Base-by-base conservation (phyloP, 2,329 filamentous ascomycete genomes). In the Penicillium janthinellum region DNA sequence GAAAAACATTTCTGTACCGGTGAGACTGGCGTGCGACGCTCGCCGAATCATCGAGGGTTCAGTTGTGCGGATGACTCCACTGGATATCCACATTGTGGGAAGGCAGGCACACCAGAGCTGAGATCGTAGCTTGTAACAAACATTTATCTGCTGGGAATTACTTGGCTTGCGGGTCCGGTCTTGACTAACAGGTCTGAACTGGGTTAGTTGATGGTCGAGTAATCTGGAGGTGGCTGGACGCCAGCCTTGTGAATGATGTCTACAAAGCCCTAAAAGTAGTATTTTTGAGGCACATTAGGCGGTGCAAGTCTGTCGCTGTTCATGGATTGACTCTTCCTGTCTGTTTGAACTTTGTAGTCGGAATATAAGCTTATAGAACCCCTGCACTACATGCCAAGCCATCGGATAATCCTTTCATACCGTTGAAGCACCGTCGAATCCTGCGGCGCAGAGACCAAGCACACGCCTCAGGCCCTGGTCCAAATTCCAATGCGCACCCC, bases 141-240 rank as follows among this genome's bases (percentile, higher is more conserved):
- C 5, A 38, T 20, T 22, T 2, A n/a, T n/a, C 44, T 28, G 10
- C 14, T 14, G 10, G 41, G 41, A 4, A 44, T 44, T 44, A 44
- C 44, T 15, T 45, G 25, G 22, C 22, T 15, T 47, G 44, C 25
- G 44, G 44, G 11, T 47, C 25, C 25, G 22, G 5, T 47, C 31
- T 31, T 47, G 25, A 11, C 3, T 47, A 47, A 47, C 44, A 25
- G 28, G 15, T 31, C 44, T 45, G 14, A 14, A 65, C 28, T 28
- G 35, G 58, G 56, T 39, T 52, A 39, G 37, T 11, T 22, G 35
- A 50, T 34, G 15, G 47, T 37, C 20, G 17, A 47, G 39, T 12
- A 45, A 28, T 49, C 61, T 59, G 44, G 54, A 65, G 59, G 61
- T 65, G 61, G 61, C 63, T 65, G 58, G 59, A 54, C 28, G 17